Evolutionary conservation across 164 flowering plant species (phyloP), one percentile per base, ranked within the genome.

Genomic region (Nymphaea thermarum): DNA sequence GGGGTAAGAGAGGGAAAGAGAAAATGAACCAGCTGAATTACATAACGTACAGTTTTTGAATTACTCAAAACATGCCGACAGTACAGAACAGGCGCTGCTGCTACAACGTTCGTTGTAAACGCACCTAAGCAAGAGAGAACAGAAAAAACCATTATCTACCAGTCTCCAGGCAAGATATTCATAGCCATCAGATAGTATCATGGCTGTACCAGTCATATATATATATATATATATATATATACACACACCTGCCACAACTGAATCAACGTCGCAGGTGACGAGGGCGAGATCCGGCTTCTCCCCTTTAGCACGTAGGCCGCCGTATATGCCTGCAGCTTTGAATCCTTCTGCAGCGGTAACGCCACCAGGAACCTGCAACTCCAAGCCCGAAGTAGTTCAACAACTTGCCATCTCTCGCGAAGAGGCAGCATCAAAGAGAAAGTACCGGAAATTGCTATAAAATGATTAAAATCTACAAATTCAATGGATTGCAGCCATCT

Each of bases 241-340:
- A 42, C 47, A 67, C 68, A 66, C 63, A 94, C 97, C 99, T 70
- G 97, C 99, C 75, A 91, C 81, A 43, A 75, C 71, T 43, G 99
- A 97, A 82, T 90, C 89, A 43, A 88, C 96, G 77, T 94, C 99
- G 75, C 99, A 94, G 57, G 86, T 78, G 57, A 94, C 91, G 63
- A 94, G 90, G 10, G 99, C 96, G 73, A 94, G 97, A 78, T 94
- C 99, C 62, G 99, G 98, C 69, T 94, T 94, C 68, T 87, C 81
- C 67, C 94, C 94, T 77, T 77, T 78, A 25, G 95, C 95, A 59
- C 99, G 90, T 68, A 91, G 65, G 45, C 96, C 98, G 65, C 85
- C 99, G 74, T 85, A 91, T 67, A 91, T 71, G 1, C 99, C 99
- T 1, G 91, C 90, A 71, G 99, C 99, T 74, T 86, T 88, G 75